phyloP scores from a whole-genome alignment of 2,329 filamentous ascomycete genomes.

The Fusarium neocosmosporiellum region DNA sequence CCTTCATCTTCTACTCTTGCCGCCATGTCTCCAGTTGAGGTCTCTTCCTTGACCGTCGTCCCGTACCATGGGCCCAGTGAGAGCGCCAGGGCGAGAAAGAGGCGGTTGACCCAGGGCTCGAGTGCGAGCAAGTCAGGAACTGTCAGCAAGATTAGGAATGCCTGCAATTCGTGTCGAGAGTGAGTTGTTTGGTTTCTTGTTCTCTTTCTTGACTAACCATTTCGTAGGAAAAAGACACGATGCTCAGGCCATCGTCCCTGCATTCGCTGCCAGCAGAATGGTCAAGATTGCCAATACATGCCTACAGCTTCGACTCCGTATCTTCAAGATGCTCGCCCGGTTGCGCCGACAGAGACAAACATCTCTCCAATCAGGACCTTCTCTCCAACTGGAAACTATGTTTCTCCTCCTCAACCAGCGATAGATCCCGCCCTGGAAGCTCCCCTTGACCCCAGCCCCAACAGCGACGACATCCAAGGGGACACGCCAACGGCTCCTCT shows the following conservation, averaged over 20 bases:
- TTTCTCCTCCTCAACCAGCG: neutral
- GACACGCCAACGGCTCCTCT: neutral
- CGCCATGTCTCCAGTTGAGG: neutral
- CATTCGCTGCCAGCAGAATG: slow-evolving; percentile 5
- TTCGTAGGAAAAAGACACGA: neutral
- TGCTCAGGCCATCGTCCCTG: slow-evolving; percentile 9
- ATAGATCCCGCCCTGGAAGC: neutral
- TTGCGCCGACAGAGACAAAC: neutral
- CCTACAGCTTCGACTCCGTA: neutral
- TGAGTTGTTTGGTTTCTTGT: neutral
- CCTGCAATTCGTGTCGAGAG: neutral
- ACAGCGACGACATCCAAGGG: neutral
- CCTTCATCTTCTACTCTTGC: neutral
- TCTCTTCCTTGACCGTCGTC: neutral
- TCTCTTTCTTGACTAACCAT: neutral
- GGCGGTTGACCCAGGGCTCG: neutral
- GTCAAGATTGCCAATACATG: slow-evolving; percentile 10
- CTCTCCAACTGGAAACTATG: neutral
- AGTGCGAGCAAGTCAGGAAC: neutral
- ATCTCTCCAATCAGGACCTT: neutral
- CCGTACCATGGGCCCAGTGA: neutral
- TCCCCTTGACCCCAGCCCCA: neutral
- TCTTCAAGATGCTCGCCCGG: neutral
- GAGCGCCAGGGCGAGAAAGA: neutral
- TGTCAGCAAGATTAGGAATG: neutral